Base-by-base conservation (phyloP, 2,329 filamentous ascomycete species). In the Fusarium nurragi region DNA sequence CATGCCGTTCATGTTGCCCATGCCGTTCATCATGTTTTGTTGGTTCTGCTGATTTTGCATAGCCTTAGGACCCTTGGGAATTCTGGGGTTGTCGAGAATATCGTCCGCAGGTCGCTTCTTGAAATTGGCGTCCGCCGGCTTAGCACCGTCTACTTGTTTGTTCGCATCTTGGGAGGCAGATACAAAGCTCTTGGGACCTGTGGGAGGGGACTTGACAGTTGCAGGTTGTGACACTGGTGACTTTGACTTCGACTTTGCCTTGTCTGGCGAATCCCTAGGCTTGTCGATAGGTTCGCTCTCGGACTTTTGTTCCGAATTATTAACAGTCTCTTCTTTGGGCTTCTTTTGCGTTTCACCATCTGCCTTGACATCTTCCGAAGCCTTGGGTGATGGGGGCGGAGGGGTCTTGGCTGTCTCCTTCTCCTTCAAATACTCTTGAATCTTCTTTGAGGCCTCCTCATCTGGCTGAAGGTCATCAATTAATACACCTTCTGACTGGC, bases 391-490 rank as follows among this genome's bases (percentile, higher is more conserved):
- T 22, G 71, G 46, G 12, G 76, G 73, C 14, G 72, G 72, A 14
- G 77, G 64, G 13, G 65, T 84, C 69, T 84, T 83, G n/a, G 80
- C 77, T 32, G 71, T 54, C 72, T 86, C 84, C 75, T 85, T 87
- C 66, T 84, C 84, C 70, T 83, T 83, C 64, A 88, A 75, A 74
- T 90, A 97, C 36, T 86, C 86, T 79, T 92, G 91, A 67, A 97
- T 92, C 78, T 91, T 94, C 71, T 86, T 83, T 65, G 88, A 86
- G 63, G 88, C 86, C 70, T 95, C 92, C 68, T 92, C 90, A 79
- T 98, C 93, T 65, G 89, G 81, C 75, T 89, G 87, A 70, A 99
- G 86, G 79, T 97, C 91, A 84, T 97, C 94, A 80, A 98, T 91
- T 73, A 97, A 84, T 67, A 97, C 92, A 74, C 92, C 92, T 76